These are phyloP conservation scores for Peniophora sp. DNA, from an alignment of 1,284 basidiomycete genomes.

Conservation along the genomic window DNA sequence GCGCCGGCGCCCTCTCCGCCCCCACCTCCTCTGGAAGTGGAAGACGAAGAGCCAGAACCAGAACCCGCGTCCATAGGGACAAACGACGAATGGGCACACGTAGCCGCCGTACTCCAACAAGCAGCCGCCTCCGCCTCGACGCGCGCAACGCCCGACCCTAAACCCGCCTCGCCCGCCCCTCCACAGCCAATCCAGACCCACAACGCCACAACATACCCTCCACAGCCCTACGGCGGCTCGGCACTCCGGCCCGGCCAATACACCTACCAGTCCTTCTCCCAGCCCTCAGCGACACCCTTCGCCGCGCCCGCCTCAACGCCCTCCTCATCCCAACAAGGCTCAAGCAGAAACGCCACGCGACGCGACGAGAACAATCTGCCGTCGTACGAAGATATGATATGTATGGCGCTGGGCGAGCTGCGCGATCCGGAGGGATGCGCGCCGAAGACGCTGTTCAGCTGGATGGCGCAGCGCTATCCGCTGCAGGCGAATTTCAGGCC, in stretches of 20 bases:
- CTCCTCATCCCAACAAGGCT: slow-evolving; percentile 27
- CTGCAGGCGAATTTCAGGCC: slow-evolving; percentile 79
- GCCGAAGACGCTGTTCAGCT: slow-evolving; percentile 71
- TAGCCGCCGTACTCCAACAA: not conserved
- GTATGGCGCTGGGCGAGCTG: slow-evolving; percentile 59
- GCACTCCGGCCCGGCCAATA: slow-evolving; percentile 16
- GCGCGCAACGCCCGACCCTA: not conserved
- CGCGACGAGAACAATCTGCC: slow-evolving; percentile 44
- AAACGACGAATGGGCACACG: slow-evolving; percentile 1
- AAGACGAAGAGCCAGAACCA: not conserved
- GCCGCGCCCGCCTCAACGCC: slow-evolving; percentile 28
- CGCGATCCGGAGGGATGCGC: slow-evolving; percentile 62
- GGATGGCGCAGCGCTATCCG: slow-evolving; percentile 76
- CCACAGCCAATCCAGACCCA: slow-evolving; percentile 51
- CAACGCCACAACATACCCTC: slow-evolving; percentile 44
- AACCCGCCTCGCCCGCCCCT: slow-evolving; percentile 1
- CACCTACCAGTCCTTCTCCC: slow-evolving; percentile 7
- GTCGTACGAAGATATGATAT: slow-evolving; percentile 83
- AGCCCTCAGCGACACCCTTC: slow-evolving; percentile 8
- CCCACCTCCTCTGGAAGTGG: not conserved
- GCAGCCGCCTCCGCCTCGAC: slow-evolving; percentile 2
- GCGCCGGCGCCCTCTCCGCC: slow-evolving; percentile 1
- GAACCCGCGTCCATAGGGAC: not conserved
- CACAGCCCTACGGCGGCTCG: slow-evolving; percentile 7
- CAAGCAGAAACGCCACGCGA: slow-evolving; percentile 39